A percentile compares a stretch with the other conserved stretches of the same genome.
Conservation (phyloP, 352 stramenopile genomes). For the Aphanomyces stellatus region DNA sequence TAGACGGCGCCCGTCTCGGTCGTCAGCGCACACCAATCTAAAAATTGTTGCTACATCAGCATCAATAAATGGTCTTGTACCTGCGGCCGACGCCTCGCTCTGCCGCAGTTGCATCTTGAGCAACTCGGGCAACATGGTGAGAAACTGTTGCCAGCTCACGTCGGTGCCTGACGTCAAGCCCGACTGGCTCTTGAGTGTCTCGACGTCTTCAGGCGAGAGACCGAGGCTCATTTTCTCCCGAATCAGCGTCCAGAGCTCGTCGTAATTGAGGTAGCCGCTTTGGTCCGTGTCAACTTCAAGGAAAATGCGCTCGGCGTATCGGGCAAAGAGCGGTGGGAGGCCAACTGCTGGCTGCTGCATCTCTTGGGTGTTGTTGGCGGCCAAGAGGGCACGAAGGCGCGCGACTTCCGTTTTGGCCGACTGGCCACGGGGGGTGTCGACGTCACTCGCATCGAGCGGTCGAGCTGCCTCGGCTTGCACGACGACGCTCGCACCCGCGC, state of each 20-base stretch:
- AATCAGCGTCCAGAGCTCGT: conserved; percentile 24
- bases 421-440: conserved; percentile 21
- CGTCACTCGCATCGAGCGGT: conserved; percentile 25
- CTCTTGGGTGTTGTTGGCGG: background rate
- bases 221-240: conserved; percentile 22
- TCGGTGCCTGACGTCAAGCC: conserved; percentile 16
- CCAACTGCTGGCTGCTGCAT: background rate
- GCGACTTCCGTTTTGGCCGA: conserved; percentile 24
- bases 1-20: conserved; percentile 21
- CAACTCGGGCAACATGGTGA: conserved; percentile 23
- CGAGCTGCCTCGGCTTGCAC: conserved; percentile 13
- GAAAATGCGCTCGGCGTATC: conserved; percentile 23
- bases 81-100: background rate
- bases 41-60: too few species aligned
- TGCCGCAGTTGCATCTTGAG: conserved; percentile 22
- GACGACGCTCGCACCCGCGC: conserved; percentile 8
- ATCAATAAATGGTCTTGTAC: too few species aligned
- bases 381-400: background rate
- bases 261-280: conserved; percentile 23
- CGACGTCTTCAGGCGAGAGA: conserved; percentile 22
- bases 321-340: conserved; percentile 21
- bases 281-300: conserved; percentile 22
- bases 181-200: conserved; percentile 15
- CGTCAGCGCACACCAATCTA: conserved; percentile 25
- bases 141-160: conserved; percentile 25